Base-by-base conservation (phyloP, 306 rosid genomes). In the Acmispon strigosus region DNA sequence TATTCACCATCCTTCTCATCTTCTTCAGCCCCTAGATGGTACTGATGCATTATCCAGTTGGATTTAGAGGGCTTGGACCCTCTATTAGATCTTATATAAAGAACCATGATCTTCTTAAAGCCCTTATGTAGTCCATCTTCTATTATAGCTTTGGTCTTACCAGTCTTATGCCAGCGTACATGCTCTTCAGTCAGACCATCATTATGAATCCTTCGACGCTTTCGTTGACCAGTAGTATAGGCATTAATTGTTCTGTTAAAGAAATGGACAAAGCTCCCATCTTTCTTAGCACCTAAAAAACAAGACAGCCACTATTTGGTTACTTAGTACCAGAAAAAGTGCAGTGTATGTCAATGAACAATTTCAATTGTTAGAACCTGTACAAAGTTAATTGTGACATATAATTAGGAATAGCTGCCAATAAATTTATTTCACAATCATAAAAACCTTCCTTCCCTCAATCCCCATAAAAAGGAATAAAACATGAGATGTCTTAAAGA, bases 21-120 rank as follows among this genome's bases (percentile, higher is more conserved):
- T 74, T 86, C 87, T 54, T 76, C 88, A 0, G 78, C 53, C 74
- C 98, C 98, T 65, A 94, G 76, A 80, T 94, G 98, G 78, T 89
- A 94, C 78, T 94, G 98, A 78, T 94, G 97, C 91, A 89, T 89
- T 45, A 73, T 89, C 98, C 98, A 94, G n/a, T 73, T 81, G 24
- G 89, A 70, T 73, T 86, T 94, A 57, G 68, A 71, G 12, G 89
- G 61, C 79, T 86, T 94, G 64, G 83, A 74, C 15, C 88, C 92
- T 50, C 85, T 89, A 82, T 80, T 73, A 5, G 90, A 76, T 79
- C 83, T 78, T 73, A 80, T 62, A 61, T 94, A 87, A 9, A 94
- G 87, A 73, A 89, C 92, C 89, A 94, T 83, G 60, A 94, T 94
- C 82, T 94, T 94, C 77, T 89, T 94, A 57, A 81, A 94, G 63